Conservation (phyloP, 352 stramenopile genomes). For the Thraustochytrium sp. region DNA sequence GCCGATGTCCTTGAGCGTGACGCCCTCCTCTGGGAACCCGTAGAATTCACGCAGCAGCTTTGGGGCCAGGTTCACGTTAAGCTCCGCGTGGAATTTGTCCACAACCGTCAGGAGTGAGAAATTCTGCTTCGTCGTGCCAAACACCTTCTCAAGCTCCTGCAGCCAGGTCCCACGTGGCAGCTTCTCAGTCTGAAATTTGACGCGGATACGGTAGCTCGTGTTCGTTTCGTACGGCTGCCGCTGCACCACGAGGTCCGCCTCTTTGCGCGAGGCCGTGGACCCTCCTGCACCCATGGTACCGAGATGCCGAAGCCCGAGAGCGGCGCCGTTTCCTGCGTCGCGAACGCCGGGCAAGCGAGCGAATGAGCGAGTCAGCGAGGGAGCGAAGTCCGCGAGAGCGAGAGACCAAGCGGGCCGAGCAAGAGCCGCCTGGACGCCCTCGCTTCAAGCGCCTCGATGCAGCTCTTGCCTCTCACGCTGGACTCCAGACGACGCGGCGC, state of each 20-base stretch:
- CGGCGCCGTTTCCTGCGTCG: not conserved
- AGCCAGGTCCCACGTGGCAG: not conserved
- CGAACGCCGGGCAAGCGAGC: not conserved
- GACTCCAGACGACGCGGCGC: too few relatives aligned
- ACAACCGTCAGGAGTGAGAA: not conserved
- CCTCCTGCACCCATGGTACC: not conserved
- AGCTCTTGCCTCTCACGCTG: too few relatives aligned
- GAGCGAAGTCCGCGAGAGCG: too few relatives aligned
- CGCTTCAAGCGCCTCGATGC: too few relatives aligned
- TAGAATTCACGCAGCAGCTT: constrained; percentile 17
- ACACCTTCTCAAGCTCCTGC: not conserved
- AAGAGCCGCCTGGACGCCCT: too few relatives aligned
- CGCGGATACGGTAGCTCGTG: constrained; percentile 25
- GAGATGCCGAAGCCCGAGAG: too few relatives aligned
- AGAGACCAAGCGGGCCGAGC: too few relatives aligned
- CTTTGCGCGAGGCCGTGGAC: not conserved
- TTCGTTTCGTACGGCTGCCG: constrained; percentile 26
- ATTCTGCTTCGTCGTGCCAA: not conserved
- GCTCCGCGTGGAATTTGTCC: not conserved
- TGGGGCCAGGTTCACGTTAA: not conserved
- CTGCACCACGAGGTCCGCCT: not conserved
- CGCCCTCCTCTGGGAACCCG: not conserved
- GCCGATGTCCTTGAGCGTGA: constrained; percentile 3
- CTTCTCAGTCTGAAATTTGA: constrained; percentile 41
- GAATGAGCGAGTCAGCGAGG: not conserved